These are phyloP conservation scores for Eucalyptus sp. DNA, from an alignment of 345 rosid species.

Conservation along the genomic window DNA sequence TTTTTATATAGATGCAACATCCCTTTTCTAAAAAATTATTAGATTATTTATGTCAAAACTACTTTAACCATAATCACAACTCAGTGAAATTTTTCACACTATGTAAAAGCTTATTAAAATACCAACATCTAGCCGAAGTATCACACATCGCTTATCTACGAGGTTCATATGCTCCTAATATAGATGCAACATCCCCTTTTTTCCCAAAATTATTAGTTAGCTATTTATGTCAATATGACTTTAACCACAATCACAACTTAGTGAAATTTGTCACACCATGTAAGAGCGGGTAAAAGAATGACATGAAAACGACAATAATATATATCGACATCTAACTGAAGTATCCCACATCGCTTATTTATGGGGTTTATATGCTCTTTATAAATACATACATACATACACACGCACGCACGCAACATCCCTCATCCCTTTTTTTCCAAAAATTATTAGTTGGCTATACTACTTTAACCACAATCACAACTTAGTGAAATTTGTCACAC, in stretches of 20 bases:
- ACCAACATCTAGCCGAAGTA: neutral
- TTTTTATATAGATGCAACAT: neutral
- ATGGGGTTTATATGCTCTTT: neutral
- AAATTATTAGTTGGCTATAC: neutral
- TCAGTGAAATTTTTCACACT: neutral
- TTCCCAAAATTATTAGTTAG: no score
- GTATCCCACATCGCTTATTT: neutral
- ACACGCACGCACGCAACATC: rapidly evolving
- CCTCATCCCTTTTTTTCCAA: neutral
- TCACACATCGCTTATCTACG: neutral
- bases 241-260: no score
- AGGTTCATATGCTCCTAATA: neutral
- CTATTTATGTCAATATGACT: no score
- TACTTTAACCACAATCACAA: neutral
- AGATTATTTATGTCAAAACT: neutral
- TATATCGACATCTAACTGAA: no score
- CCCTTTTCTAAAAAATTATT: neutral
- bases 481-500: neutral
- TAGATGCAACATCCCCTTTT: no score
- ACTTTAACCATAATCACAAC: neutral
- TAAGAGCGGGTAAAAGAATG: no score
- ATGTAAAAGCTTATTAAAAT: no score
- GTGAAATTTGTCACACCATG: no score
- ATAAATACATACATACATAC: neutral
- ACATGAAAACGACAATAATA: no score